A percentile compares a stretch with the other conserved stretches of the same genome.
These are phyloP conservation scores for Tuber brumale DNA, from an alignment of 495 filamentous ascomycete species.

Conservation along the genomic window DNA sequence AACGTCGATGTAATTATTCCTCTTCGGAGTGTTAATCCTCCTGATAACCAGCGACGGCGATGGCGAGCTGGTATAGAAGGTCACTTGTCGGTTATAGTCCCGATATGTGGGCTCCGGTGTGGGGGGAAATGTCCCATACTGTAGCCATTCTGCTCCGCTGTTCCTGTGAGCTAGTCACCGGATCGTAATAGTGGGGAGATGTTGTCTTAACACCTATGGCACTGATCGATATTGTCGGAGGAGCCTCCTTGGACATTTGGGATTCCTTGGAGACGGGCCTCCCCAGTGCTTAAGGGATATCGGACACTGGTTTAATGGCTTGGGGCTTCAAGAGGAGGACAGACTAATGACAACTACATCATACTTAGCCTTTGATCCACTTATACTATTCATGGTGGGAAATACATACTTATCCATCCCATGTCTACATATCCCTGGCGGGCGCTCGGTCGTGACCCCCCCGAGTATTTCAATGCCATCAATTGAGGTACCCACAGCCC, in stretches of 20 bases:
- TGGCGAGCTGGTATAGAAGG: slow-evolving; percentile 8
- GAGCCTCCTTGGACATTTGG: not conserved
- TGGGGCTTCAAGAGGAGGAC: slow-evolving; percentile 39
- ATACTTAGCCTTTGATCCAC: slow-evolving; percentile 1
- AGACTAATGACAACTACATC: slow-evolving; percentile 36
- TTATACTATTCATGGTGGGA: not conserved
- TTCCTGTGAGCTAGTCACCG: slow-evolving; percentile 7
- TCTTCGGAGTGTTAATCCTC: slow-evolving; percentile 18
- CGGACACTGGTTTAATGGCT: slow-evolving; percentile 35
- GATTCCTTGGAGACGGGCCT: slow-evolving; percentile 11
- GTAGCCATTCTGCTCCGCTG: slow-evolving; percentile 19
- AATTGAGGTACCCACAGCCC: slow-evolving; percentile 71
- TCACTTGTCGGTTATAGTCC: not conserved
- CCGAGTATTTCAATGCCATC: slow-evolving; percentile 58
- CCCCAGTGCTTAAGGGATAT: slow-evolving; percentile 33
- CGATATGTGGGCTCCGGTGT: not conserved
- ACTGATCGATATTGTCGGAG: not conserved
- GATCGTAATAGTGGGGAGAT: slow-evolving; percentile 35
- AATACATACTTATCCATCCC: slow-evolving; percentile 8
- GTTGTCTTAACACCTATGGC: slow-evolving; percentile 21
- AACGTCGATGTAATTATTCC: not conserved
- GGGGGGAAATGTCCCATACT: slow-evolving; percentile 35
- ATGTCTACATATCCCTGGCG: slow-evolving; percentile 32
- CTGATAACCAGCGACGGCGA: slow-evolving; percentile 7
- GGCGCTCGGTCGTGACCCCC: slow-evolving; percentile 47